phyloP scores from a whole-genome alignment of 192 early-diverging fungal genomes.

The Spizellomyces sp. region DNA sequence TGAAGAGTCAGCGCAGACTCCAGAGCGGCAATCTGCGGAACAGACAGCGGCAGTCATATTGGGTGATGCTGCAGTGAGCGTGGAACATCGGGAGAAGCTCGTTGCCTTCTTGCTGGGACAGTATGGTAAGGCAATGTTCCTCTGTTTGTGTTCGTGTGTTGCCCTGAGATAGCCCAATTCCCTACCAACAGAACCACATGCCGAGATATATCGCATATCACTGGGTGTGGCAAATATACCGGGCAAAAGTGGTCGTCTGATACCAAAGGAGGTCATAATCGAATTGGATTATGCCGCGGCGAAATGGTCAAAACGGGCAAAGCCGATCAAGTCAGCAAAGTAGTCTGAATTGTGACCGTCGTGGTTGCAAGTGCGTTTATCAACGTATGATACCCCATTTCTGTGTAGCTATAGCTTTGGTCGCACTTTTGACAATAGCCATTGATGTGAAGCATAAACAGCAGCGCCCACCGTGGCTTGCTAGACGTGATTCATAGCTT shows the following conservation, averaged over 20 bases:
- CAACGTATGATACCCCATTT: no score
- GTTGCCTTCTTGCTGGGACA: background rate
- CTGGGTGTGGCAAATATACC: background rate
- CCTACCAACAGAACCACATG: background rate
- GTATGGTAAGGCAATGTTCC: background rate
- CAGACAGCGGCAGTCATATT: background rate
- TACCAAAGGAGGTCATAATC: background rate
- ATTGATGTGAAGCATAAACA: no score
- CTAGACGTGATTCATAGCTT: no score
- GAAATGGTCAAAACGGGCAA: background rate
- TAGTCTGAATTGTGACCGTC: background rate
- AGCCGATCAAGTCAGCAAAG: background rate
- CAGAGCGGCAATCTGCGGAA: background rate
- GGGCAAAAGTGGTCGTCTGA: background rate
- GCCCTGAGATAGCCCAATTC: background rate
- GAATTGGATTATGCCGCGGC: background rate
- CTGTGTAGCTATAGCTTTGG: no score
- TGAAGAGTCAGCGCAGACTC: background rate
- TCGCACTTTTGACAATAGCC: no score
- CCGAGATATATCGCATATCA: background rate
- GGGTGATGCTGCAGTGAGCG: background rate
- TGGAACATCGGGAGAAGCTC: background rate
- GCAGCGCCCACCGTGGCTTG: no score
- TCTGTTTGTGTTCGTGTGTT: background rate
- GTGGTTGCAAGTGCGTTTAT: no score